phyloP scores from a whole-genome alignment of 495 filamentous ascomycete species.

The Chaetomium tenue region DNA sequence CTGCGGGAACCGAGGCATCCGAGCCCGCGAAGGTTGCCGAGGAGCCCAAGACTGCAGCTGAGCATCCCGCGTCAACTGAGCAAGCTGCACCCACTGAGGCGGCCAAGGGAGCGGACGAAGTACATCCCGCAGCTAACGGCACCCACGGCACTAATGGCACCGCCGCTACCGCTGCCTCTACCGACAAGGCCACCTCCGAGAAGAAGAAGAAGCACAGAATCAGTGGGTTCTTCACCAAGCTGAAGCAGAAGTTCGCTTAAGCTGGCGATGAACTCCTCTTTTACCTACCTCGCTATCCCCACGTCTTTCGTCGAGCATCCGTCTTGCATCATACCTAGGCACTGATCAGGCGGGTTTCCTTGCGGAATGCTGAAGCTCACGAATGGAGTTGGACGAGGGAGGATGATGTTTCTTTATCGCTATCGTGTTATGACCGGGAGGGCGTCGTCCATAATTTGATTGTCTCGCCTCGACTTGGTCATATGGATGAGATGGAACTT shows the following conservation, averaged over 20 bases:
- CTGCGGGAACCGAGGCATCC: not conserved
- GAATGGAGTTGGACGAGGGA: not conserved
- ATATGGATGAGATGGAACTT: not conserved
- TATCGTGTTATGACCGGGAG: constrained; percentile 2
- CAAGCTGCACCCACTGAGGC: constrained; percentile 47
- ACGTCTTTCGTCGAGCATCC: constrained; percentile 16
- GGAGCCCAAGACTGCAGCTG: constrained; percentile 9
- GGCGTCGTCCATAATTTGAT: not conserved
- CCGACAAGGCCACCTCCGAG: constrained; percentile 37
- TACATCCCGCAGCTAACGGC: constrained; percentile 25
- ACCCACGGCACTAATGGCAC: constrained; percentile 23
- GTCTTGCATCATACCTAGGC: constrained; percentile 8
- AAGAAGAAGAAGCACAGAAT: constrained; percentile 64
- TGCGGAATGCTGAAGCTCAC: not conserved
- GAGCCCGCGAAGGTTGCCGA: constrained; percentile 4
- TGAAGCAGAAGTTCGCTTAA: constrained; percentile 55
- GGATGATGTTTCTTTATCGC: constrained; percentile 10
- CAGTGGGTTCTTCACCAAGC: constrained; percentile 54
- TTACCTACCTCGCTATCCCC: constrained; percentile 13
- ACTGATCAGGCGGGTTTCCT: not conserved
- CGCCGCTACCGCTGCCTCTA: constrained; percentile 24
- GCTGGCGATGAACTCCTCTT: constrained; percentile 29
- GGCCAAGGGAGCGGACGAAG: constrained; percentile 61
- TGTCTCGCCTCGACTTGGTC: not conserved
- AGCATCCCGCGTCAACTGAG: constrained; percentile 10